Base-by-base conservation (phyloP, 768 basidiomycete genomes). In the Hericium coralloides region DNA sequence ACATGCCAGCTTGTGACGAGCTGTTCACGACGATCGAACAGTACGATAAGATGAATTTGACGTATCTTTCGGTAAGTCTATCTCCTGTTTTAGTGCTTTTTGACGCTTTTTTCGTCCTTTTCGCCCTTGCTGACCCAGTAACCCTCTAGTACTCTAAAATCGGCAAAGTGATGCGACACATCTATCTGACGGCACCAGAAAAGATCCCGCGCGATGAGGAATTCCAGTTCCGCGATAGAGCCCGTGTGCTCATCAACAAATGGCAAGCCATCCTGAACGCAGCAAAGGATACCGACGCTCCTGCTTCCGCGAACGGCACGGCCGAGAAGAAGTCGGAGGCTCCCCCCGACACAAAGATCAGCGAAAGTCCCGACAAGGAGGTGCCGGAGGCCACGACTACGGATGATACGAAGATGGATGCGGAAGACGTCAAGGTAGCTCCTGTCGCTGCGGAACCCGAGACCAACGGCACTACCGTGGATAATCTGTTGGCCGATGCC, bases 91-190 rank as follows among this genome's bases (percentile, higher is more conserved):
- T 20, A 22, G 48, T 14, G 23, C 47, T 10, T 25, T 25, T 36
- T n/a, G 26, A 38, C 31, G 14, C 15, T 12, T 15, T 8, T 54
- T 22, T n/a, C n/a, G n/a, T n/a, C n/a, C n/a, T n/a, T 55, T 14
- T 14, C 26, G 39, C 26, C 22, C 26, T 26, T 36, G 14, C 38
- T 52, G 49, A 26, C 53, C 54, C 62, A 47, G 25, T 49, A 18
- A 39, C 57, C n/a, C 36, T 38, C 12, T 67, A 89, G 84, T 84
- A 83, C 72, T 91, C 89, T 52, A 89, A 90, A 70, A 87, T 89
- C 61, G 84, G 82, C 69, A 87, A 87, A 74, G 90, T 94, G 37
- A 90, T 94, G 88, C 88, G 89, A 64, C 89, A 91, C 70, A 89
- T 94, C 64, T 75, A 84, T 25, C 75, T 78, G 7, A 76, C 89